Evolutionary conservation across 176 grass and related monocot genomes (phyloP), one percentile per base, ranked within the genome.

Genomic region (Echinochloa phyllopogon): DNA sequence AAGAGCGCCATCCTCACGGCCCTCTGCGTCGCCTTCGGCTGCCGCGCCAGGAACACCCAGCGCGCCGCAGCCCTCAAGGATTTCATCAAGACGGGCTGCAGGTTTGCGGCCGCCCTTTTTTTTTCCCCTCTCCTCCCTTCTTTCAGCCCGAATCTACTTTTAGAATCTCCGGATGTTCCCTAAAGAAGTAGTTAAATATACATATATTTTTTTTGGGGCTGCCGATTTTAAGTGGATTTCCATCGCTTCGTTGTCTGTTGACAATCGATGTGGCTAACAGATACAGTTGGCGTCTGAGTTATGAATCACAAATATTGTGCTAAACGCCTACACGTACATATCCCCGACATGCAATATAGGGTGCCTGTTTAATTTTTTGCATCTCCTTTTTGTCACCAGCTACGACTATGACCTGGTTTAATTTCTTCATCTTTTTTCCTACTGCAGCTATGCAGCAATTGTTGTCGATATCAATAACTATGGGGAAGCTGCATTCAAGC

Each of bases 1-100:
- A 98, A 98, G 85, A 98, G 96, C 72, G 96, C 96, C 21, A 95
- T 98, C 41, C 65, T 98, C 9, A 98, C 96, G 29, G 91, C 96
- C 3, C 89, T 95, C 6, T 98, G 96, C 39, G 77, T 98, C 71
- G 93, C 93, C n/a, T 98, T 98, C 68, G 96, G 93, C 41, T 93
- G 72, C 87, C 96, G 93, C 55, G 91, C 96, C 38, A 98, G 87
- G 86, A 94, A 65, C 52, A 98, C 93, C 39, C 93, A 98, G 74
- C 90, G 96, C 75, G 96, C 96, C 1, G 81, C 93, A 24, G 25
- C 79, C 1, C 84, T 98, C 48, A 95, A 95, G 73, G 96, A 94
- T 41, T 98, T 98, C 74, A 95, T 98, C 90, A 98, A 98, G 89
- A 94, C 87, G 12, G 89, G 91, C 8, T 95, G 93, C 93, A 95